Evolutionary conservation across 2,329 filamentous ascomycete genomes (phyloP).

Genomic region (Laburnicola sp.): DNA sequence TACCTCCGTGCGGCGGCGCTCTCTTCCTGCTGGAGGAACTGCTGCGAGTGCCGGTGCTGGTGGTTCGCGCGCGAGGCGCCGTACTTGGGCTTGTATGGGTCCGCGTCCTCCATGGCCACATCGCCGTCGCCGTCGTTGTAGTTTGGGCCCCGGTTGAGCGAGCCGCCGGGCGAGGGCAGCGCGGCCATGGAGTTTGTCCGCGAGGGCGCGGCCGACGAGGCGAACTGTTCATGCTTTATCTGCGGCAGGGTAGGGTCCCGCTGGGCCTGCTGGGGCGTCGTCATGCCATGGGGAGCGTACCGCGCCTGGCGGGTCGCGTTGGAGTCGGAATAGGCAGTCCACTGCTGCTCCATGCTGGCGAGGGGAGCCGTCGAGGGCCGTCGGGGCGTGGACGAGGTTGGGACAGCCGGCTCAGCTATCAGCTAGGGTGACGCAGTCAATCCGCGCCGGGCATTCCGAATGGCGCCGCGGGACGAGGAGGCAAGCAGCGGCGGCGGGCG

Average conservation of each 20-base stretch:
- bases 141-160: conserved; percentile 36
- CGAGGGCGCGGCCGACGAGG: conserved; percentile 39
- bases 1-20: conserved; percentile 87
- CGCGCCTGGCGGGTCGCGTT: conserved; percentile 42
- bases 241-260: conserved; percentile 38
- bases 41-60: conserved; percentile 74
- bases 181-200: conserved; percentile 44
- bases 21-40: conserved; percentile 71
- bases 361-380: conserved; percentile 9
- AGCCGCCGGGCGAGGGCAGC: conserved; percentile 39
- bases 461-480: conserved; percentile 22
- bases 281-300: conserved; percentile 43
- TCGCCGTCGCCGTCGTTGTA: conserved; percentile 51
- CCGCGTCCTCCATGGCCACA: conserved; percentile 78
- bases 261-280: conserved; percentile 38
- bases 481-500: conserved; percentile 13
- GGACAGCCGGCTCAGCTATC: conserved; percentile 40
- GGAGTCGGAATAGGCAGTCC: conserved; percentile 42
- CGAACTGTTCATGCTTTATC: conserved; percentile 43
- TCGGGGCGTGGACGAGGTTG: conserved; percentile 16
- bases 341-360: conserved; percentile 44
- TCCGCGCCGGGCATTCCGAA: conserved; percentile 42
- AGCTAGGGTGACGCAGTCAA: conserved; percentile 30
- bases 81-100: conserved; percentile 86
- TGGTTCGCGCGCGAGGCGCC: conserved; percentile 73